Evolutionary conservation across 495 filamentous ascomycete species (phyloP).

Genomic region (Beverwykella pulmonaria): DNA sequence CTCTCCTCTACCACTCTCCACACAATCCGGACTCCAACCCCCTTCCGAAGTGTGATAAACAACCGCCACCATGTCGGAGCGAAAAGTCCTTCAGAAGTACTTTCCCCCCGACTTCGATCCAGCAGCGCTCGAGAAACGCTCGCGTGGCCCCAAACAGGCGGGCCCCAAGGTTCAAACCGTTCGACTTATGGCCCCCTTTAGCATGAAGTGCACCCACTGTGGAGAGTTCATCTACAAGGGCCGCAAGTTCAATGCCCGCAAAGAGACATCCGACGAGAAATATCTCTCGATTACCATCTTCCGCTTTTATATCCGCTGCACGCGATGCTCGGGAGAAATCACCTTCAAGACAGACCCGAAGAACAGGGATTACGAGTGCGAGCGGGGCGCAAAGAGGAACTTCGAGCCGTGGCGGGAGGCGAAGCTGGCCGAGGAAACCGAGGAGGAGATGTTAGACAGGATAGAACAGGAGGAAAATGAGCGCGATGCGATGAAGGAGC

Average conservation of each 20-base stretch:
- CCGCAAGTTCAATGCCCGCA: slow-evolving; percentile 95
- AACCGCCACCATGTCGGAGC: slow-evolving; percentile 76
- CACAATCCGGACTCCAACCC: background rate
- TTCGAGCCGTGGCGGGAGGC: slow-evolving; percentile 83
- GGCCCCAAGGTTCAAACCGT: slow-evolving; percentile 85
- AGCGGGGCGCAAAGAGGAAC: slow-evolving; percentile 85
- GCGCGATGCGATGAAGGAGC: slow-evolving; percentile 72
- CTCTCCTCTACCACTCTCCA: background rate
- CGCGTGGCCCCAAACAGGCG: slow-evolving; percentile 57
- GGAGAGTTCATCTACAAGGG: slow-evolving; percentile 98
- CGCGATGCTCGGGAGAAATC: slow-evolving; percentile 84
- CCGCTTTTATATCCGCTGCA: slow-evolving; percentile 95
- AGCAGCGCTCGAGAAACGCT: slow-evolving; percentile 58
- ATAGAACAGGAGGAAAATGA: slow-evolving; percentile 73
- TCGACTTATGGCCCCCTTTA: slow-evolving; percentile 96
- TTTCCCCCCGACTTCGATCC: slow-evolving; percentile 99
- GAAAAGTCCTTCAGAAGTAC: slow-evolving; percentile 77
- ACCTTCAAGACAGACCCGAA: slow-evolving; percentile 95
- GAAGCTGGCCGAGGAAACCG: slow-evolving; percentile 69
- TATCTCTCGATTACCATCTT: slow-evolving; percentile 89
- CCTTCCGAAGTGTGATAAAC: background rate
- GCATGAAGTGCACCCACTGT: slow-evolving; percentile 87
- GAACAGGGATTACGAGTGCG: slow-evolving; percentile 88
- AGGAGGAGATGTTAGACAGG: slow-evolving; percentile 83
- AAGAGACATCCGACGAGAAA: slow-evolving; percentile 89